phyloP scores from a whole-genome alignment of 2,329 filamentous ascomycete species.

The Aspergillus persii region DNA sequence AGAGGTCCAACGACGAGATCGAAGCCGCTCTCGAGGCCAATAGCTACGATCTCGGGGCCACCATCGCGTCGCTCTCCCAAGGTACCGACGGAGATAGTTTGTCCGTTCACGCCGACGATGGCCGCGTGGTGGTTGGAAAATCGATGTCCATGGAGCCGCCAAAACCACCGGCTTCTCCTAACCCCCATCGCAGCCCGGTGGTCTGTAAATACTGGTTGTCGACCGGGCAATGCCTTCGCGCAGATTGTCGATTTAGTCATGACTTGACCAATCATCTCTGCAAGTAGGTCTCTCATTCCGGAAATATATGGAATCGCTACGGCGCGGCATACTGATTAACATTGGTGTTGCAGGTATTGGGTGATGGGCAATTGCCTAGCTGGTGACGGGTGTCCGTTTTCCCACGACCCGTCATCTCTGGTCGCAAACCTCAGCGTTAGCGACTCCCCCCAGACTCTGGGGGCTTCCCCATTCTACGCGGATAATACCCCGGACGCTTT shows the following conservation, averaged over 20 bases:
- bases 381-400: slow-evolving; percentile 92
- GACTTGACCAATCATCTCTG: slow-evolving; percentile 94
- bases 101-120: slow-evolving; percentile 56
- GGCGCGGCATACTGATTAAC: background rate
- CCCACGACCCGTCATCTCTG: slow-evolving; percentile 85
- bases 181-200: slow-evolving; percentile 76
- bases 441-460: slow-evolving; percentile 50
- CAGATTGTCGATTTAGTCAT: slow-evolving; percentile 95
- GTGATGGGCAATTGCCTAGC: slow-evolving; percentile 93
- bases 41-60: slow-evolving; percentile 89
- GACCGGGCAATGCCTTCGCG: slow-evolving; percentile 89
- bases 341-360: slow-evolving; percentile 69
- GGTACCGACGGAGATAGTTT: slow-evolving; percentile 55
- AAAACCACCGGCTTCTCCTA: slow-evolving; percentile 72
- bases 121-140: slow-evolving; percentile 77
- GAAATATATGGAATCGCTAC: background rate
- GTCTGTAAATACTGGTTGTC: slow-evolving; percentile 98
- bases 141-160: slow-evolving; percentile 73
- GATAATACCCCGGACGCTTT: slow-evolving; percentile 78
- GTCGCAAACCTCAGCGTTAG: slow-evolving; percentile 78
- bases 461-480: slow-evolving; percentile 67
- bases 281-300: slow-evolving; percentile 70
- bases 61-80: slow-evolving; percentile 86
- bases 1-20: slow-evolving; percentile 89
- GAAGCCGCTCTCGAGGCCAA: slow-evolving; percentile 85